These are phyloP conservation scores for Parmelia sp. DNA, from an alignment of 495 filamentous ascomycete species.

Conservation along the genomic window DNA sequence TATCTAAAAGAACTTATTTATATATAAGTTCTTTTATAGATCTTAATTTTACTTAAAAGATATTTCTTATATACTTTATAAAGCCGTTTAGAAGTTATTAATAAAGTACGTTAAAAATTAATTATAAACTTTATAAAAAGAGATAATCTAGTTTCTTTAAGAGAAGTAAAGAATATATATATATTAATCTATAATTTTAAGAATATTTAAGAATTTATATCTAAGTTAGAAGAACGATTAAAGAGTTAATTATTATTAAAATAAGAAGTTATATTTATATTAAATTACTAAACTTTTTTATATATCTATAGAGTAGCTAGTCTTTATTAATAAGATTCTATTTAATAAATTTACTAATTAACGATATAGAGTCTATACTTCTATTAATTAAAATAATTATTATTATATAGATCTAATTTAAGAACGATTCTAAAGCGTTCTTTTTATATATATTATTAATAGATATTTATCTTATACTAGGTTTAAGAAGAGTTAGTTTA, in stretches of 20 bases:
- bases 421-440: not conserved
- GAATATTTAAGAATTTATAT: slow-evolving; percentile 3
- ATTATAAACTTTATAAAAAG: slow-evolving; percentile 5
- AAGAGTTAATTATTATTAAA: not conserved
- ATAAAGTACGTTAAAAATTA: slow-evolving; percentile 9
- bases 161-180: slow-evolving; percentile 13
- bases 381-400: slow-evolving; percentile 4
- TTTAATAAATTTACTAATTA: slow-evolving; percentile 14
- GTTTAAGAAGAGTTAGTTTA: not conserved
- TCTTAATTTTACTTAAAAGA: slow-evolving; percentile 1
- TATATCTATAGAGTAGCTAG: slow-evolving; percentile 8
- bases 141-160: slow-evolving; percentile 8
- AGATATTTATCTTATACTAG: not conserved
- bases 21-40: not conserved
- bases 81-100: not conserved
- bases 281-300: not conserved
- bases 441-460: not conserved
- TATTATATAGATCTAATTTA: not conserved
- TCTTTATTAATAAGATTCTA: slow-evolving; percentile 17
- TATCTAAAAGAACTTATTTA: slow-evolving; percentile 6
- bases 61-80: not conserved
- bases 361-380: slow-evolving; percentile 6
- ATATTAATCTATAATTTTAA: slow-evolving; percentile 1
- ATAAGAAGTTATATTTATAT: not conserved
- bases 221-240: slow-evolving; percentile 1